Conservation (phyloP, 805 yeast species). For the Candida methanosorbosa region DNA sequence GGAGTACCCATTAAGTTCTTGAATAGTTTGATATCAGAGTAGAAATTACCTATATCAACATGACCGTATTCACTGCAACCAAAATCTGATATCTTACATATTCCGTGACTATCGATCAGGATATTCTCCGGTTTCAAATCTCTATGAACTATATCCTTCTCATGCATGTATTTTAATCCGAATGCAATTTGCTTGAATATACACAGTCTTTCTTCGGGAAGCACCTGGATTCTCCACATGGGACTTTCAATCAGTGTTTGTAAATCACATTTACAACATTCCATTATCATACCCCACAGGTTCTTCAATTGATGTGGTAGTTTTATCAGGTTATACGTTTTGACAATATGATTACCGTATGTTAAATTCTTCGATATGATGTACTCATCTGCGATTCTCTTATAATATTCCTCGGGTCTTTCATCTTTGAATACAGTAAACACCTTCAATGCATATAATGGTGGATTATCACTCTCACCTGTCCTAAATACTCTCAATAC, state of each 20-base stretch:
- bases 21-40: conserved; percentile 25
- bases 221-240: conserved; percentile 46
- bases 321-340: conserved; percentile 44
- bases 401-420: conserved; percentile 44
- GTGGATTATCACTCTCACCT: conserved; percentile 19
- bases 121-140: conserved; percentile 74
- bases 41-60: conserved; percentile 39
- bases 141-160: conserved; percentile 58
- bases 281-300: conserved; percentile 74
- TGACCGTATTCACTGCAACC: conserved; percentile 68
- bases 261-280: conserved; percentile 55
- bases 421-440: conserved; percentile 51
- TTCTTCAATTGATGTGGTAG: conserved; percentile 52
- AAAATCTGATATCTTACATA: conserved; percentile 65
- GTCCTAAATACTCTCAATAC: conserved; percentile 41
- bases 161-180: conserved; percentile 57
- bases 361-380: conserved; percentile 47
- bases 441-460: conserved; percentile 56
- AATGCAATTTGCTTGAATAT: conserved; percentile 58
- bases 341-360: conserved; percentile 50
- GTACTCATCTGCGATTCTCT: conserved; percentile 55
- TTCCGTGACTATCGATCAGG: conserved; percentile 47
- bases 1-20: conserved; percentile 66
- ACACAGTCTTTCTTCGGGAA: conserved; percentile 48
- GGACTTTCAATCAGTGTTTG: conserved; percentile 44